These are phyloP conservation scores for Sclerotinia subarctica DNA, from an alignment of 2,329 filamentous ascomycete species.

Conservation along the genomic window DNA sequence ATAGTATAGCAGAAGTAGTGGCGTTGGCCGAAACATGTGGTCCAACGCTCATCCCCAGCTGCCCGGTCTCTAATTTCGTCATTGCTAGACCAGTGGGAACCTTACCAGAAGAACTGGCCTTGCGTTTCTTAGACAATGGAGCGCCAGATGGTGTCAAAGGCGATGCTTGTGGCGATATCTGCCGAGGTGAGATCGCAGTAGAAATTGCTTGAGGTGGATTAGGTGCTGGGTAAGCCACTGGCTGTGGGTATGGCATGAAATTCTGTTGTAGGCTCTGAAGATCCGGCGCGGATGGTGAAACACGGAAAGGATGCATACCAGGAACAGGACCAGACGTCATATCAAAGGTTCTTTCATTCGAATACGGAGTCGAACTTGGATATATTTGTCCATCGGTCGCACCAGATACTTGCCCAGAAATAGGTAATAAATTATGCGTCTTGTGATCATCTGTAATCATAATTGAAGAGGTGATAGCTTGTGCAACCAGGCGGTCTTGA, in stretches of 20 bases:
- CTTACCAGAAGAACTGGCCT: slow-evolving; percentile 67
- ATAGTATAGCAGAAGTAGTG: slow-evolving; percentile 44
- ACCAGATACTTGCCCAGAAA: slow-evolving; percentile 36
- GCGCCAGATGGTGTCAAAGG: slow-evolving; percentile 63
- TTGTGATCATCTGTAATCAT: slow-evolving; percentile 99
- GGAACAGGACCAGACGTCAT: slow-evolving; percentile 26
- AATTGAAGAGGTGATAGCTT: slow-evolving; percentile 81
- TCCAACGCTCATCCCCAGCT: slow-evolving; percentile 39
- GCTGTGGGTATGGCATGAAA: slow-evolving; percentile 38
- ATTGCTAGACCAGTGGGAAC: slow-evolving; percentile 73
- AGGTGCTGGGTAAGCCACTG: slow-evolving; percentile 37
- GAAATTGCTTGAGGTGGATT: slow-evolving; percentile 42
- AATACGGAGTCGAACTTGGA: slow-evolving; percentile 45
- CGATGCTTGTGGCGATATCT: slow-evolving; percentile 67
- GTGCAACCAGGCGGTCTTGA: slow-evolving; percentile 71
- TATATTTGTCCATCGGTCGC: slow-evolving; percentile 39
- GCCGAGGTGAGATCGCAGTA: slow-evolving; percentile 54
- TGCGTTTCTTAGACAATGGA: slow-evolving; percentile 75
- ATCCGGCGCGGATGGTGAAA: slow-evolving; percentile 62
- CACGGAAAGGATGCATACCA: slow-evolving; percentile 48
- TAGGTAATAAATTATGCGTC: slow-evolving; percentile 57
- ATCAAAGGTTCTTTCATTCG: slow-evolving; percentile 34
- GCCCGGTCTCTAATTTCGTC: slow-evolving; percentile 70
- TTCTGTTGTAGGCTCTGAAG: slow-evolving; percentile 56
- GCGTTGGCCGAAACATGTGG: slow-evolving; percentile 36